Percentiles rank a stretch among this genome's conserved stretches.
Conservation (phyloP, 2,329 filamentous ascomycete genomes). For the Coniochaeta sp. region DNA sequence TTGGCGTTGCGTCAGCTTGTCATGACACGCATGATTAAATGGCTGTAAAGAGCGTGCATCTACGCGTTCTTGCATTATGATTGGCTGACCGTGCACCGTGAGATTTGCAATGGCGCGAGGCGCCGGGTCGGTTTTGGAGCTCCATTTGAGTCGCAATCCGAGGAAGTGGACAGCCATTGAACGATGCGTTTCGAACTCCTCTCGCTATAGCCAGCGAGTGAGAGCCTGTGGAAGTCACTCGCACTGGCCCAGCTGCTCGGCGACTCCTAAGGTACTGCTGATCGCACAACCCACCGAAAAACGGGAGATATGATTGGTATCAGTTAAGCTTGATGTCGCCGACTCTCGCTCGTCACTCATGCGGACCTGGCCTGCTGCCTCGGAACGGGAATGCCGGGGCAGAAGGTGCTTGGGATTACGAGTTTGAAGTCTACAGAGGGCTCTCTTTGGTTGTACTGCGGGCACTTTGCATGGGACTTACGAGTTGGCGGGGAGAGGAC, state of each 20-base stretch:
- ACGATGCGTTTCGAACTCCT: background rate
- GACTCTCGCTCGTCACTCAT: background rate
- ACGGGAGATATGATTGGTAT: too few relatives aligned
- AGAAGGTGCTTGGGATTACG: background rate
- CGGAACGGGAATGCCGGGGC: background rate
- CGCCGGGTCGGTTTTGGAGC: background rate
- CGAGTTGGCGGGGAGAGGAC: background rate
- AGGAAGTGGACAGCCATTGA: background rate
- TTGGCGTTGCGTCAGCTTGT: background rate
- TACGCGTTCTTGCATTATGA: background rate
- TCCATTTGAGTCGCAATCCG: background rate
- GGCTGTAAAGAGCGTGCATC: background rate
- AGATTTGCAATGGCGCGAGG: constrained; percentile 4
- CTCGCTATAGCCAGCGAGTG: background rate
- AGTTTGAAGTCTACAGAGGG: background rate
- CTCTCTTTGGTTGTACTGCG: background rate
- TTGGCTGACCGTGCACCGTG: background rate
- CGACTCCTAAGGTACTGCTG: background rate
- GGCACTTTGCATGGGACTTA: background rate
- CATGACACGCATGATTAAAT: constrained; percentile 4
- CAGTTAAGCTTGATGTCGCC: background rate
- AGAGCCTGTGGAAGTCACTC: background rate
- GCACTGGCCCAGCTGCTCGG: background rate
- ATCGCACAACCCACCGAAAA: too few relatives aligned
- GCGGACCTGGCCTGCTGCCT: background rate